phyloP scores from a whole-genome alignment of 2,329 filamentous ascomycete genomes.

The Colletotrichum tofieldiae region DNA sequence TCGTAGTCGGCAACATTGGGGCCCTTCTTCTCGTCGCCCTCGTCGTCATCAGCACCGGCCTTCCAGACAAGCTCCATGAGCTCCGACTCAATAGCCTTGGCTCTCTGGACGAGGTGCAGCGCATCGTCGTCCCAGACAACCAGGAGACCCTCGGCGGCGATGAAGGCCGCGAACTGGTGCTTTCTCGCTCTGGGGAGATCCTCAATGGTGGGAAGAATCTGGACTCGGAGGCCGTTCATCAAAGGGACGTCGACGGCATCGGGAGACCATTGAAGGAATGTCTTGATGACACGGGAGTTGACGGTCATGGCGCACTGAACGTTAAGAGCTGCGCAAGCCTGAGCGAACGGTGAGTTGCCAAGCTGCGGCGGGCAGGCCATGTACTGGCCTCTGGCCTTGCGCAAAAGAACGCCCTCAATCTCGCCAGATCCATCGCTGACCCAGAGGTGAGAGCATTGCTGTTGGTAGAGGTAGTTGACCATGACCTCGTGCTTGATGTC shows the following conservation, averaged over 20 bases:
- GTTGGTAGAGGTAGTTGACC: constrained; percentile 87
- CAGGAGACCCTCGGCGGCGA: constrained; percentile 79
- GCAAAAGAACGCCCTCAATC: constrained; percentile 80
- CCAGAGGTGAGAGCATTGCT: constrained; percentile 83
- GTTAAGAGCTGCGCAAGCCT: constrained; percentile 78
- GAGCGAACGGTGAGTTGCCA: constrained; percentile 73
- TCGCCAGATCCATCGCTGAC: constrained; percentile 78
- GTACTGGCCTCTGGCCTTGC: constrained; percentile 78
- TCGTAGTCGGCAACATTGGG: constrained; percentile 65
- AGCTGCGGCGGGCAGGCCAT: constrained; percentile 81
- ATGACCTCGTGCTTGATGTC: constrained; percentile 87
- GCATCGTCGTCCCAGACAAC: constrained; percentile 89
- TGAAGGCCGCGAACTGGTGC: constrained; percentile 85
- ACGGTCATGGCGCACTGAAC: constrained; percentile 87
- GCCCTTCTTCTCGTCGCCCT: constrained; percentile 66
- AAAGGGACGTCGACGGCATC: constrained; percentile 82
- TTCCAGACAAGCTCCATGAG: constrained; percentile 86
- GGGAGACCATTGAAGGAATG: constrained; percentile 81
- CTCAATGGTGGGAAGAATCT: constrained; percentile 80
- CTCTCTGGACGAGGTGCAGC: constrained; percentile 77
- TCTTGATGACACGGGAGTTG: constrained; percentile 85
- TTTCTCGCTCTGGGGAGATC: constrained; percentile 81
- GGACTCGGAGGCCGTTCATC: constrained; percentile 82
- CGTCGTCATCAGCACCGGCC: constrained; percentile 67
- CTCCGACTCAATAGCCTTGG: constrained; percentile 81